Evolutionary conservation across 1,284 basidiomycete genomes (phyloP), one percentile per base, ranked within the genome.

Genomic region (Ustilago crameri): DNA sequence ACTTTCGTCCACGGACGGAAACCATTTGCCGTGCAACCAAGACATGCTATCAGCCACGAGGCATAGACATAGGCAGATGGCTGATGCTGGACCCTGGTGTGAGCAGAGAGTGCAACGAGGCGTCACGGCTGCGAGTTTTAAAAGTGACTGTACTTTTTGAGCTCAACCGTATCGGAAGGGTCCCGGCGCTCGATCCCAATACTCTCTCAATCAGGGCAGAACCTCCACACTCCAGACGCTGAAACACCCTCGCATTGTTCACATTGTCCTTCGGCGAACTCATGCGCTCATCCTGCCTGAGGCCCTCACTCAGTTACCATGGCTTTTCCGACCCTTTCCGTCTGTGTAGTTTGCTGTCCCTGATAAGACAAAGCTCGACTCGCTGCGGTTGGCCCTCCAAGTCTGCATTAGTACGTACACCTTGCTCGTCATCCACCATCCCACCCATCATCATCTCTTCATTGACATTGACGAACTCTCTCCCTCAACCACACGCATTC

Each of bases 271-370:
- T 42, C 41, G 4, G 20, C 35, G 14, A 37, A 37, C 35, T 8
- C 20, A 42, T 23, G 41, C 20, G 12, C 22, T 5, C 22, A 22
- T 30, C 30, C 41, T 42, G 41, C 41, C 22, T 42, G 41, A 23
- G 12, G 41, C 43, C 22, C 24, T 45, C 43, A 45, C 43, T 45
- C 9, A n/a, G n/a, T n/a, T n/a, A n/a, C n/a, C 24, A 30, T 18
- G 26, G 23, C 20, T 26, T 18, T 51, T 37, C 35, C 12, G 35
- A 5, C 14, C 9, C n/a, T n/a, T 37, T 37, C 35, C 35, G 35
- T 37, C 17, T 14, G n/a, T 15, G 8, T n/a, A n/a, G n/a, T n/a
- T n/a, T n/a, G n/a, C n/a, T n/a, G n/a, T n/a, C n/a, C 30, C 30
- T 12, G 24, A 35, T 38, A 24, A 45, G 26, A 45, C 43, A 26